These are phyloP conservation scores for Lanmaoa pseudosensibilis DNA, from an alignment of 768 basidiomycete species.

Conservation along the genomic window DNA sequence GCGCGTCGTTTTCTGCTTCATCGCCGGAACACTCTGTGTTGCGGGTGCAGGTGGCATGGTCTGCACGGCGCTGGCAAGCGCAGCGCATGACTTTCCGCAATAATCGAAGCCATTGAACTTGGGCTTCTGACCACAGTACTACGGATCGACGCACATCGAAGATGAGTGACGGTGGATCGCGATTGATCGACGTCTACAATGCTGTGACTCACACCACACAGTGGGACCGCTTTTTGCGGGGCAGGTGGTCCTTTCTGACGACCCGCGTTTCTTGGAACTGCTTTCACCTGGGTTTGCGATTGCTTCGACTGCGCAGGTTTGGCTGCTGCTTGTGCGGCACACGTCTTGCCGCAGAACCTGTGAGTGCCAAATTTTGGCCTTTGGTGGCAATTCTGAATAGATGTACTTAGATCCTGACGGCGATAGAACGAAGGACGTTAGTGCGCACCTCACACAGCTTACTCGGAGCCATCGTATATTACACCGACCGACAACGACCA, in stretches of 20 bases:
- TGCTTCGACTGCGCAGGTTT: slow-evolving; percentile 13
- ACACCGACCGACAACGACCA: slow-evolving; percentile 5
- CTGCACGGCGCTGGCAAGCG: slow-evolving; percentile 38
- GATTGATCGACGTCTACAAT: slow-evolving; percentile 26
- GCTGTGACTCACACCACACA: slow-evolving; percentile 30
- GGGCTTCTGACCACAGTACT: slow-evolving; percentile 57
- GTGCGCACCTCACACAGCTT: slow-evolving; percentile 32
- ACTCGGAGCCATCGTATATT: slow-evolving; percentile 27
- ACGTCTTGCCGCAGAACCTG: slow-evolving; percentile 58
- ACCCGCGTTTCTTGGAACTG: slow-evolving; percentile 9
- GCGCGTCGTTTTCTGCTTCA: slow-evolving; percentile 23
- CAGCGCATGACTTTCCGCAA: slow-evolving; percentile 65
- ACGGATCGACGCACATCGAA: slow-evolving; percentile 26
- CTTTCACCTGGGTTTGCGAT: slow-evolving; percentile 15
- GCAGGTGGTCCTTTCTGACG: slow-evolving; percentile 14
- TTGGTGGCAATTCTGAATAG: slow-evolving; percentile 49
- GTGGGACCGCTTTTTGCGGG: slow-evolving; percentile 22
- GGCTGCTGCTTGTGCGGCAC: slow-evolving; percentile 43
- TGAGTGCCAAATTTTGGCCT: slow-evolving; percentile 56
- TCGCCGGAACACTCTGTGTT: slow-evolving; percentile 10
- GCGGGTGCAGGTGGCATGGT: slow-evolving; percentile 15
- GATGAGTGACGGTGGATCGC: slow-evolving; percentile 24
- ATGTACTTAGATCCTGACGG: slow-evolving; percentile 5
- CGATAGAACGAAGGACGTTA: not conserved
- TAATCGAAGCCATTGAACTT: slow-evolving; percentile 61